Conservation (phyloP, 768 basidiomycete genomes). For the Tulasnella sp. region DNA sequence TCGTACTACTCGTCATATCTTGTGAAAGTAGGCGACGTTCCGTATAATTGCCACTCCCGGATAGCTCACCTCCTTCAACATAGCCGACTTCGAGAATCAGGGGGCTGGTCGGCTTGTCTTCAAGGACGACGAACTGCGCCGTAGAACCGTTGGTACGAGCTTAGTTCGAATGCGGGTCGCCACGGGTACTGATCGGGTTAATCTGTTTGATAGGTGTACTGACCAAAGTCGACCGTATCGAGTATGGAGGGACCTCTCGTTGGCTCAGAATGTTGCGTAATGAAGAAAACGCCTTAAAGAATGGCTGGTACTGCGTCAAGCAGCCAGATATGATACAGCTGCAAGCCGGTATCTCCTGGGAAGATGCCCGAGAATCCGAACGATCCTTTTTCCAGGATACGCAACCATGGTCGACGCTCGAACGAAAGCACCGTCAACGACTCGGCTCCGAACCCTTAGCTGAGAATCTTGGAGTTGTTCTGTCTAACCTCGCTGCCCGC, state of each 20-base stretch:
- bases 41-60: background rate
- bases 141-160: slow-evolving; percentile 68
- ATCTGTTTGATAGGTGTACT: slow-evolving; percentile 40
- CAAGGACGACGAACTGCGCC: slow-evolving; percentile 45
- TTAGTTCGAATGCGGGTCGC: slow-evolving; percentile 50
- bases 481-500: slow-evolving; percentile 51
- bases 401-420: slow-evolving; percentile 16
- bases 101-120: slow-evolving; percentile 57
- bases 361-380: slow-evolving; percentile 45
- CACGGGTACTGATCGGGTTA: slow-evolving; percentile 46
- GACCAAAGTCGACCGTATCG: slow-evolving; percentile 62
- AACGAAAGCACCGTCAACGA: background rate
- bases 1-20: slow-evolving; percentile 13
- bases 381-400: slow-evolving; percentile 37
- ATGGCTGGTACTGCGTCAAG: slow-evolving; percentile 51
- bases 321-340: slow-evolving; percentile 42
- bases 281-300: slow-evolving; percentile 31
- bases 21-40: slow-evolving; percentile 6
- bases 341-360: slow-evolving; percentile 43
- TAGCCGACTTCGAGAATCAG: slow-evolving; percentile 73
- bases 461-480: slow-evolving; percentile 42
- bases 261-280: slow-evolving; percentile 34
- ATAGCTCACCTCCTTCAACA: background rate
- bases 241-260: slow-evolving; percentile 37
- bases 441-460: slow-evolving; percentile 29